Conservation (phyloP, 495 filamentous ascomycete genomes). For the Jackrogersella minutella region DNA sequence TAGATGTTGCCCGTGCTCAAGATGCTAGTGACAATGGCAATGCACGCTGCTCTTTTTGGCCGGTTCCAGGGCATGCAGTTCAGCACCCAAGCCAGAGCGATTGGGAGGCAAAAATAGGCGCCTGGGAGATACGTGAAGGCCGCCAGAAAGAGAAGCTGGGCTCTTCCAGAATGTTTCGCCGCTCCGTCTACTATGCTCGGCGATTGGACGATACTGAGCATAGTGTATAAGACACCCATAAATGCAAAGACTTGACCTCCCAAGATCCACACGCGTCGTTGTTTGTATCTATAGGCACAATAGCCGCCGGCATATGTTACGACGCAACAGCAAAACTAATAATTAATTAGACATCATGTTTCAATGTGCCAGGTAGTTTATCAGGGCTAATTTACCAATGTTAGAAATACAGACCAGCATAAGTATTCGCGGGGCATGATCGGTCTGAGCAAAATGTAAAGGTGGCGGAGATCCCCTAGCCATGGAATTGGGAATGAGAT, state of each 20-base stretch:
- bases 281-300: background rate
- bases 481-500: background rate
- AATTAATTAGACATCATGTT: background rate
- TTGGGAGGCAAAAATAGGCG: background rate
- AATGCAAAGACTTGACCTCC: background rate
- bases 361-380: background rate
- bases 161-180: background rate
- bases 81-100: background rate
- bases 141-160: background rate
- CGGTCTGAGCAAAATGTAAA: background rate
- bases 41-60: slow-evolving; percentile 17
- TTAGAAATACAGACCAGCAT: background rate
- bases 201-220: background rate
- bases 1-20: background rate
- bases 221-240: background rate
- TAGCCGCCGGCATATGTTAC: background rate
- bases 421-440: no score
- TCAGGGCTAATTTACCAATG: background rate
- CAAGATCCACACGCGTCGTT: background rate
- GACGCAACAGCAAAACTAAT: background rate
- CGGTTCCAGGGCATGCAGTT: slow-evolving; percentile 17
- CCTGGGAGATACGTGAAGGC: background rate
- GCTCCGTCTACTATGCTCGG: no score
- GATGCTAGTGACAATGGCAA: slow-evolving; percentile 3
- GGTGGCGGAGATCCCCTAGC: background rate